Evolutionary conservation across 2,329 filamentous ascomycete genomes (phyloP).

Genomic region (Fusarium luffae): DNA sequence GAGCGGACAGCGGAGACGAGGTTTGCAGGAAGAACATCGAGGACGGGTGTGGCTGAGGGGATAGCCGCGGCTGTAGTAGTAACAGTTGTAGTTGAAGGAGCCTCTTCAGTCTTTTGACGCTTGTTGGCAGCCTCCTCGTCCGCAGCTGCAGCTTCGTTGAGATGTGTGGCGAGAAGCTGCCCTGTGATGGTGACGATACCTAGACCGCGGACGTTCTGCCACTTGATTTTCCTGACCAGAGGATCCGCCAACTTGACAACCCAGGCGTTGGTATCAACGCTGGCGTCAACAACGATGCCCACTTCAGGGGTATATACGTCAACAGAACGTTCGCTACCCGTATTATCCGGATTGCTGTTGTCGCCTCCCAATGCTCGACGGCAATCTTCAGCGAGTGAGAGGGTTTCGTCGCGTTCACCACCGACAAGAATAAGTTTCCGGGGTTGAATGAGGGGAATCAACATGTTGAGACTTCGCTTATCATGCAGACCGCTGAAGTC

Average conservation of each 20-base stretch:
- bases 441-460: slow-evolving; percentile 93
- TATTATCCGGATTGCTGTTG: slow-evolving; percentile 19
- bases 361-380: slow-evolving; percentile 66
- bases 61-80: slow-evolving; percentile 35
- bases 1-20: slow-evolving; percentile 79
- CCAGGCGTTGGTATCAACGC: slow-evolving; percentile 98
- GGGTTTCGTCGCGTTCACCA: slow-evolving; percentile 82
- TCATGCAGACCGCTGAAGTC: slow-evolving; percentile 95
- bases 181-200: slow-evolving; percentile 95
- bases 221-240: slow-evolving; percentile 87
- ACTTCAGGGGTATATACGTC: slow-evolving; percentile 85
- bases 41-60: slow-evolving; percentile 56
- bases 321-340: slow-evolving; percentile 60
- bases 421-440: slow-evolving; percentile 94
- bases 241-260: slow-evolving; percentile 87
- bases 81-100: slow-evolving; percentile 43
- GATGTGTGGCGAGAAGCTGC: slow-evolving; percentile 61
- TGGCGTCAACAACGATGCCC: slow-evolving; percentile 84
- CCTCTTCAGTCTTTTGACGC: slow-evolving; percentile 59
- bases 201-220: slow-evolving; percentile 92
- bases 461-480: slow-evolving; percentile 90
- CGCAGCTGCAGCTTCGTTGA: slow-evolving; percentile 53
- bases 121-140: slow-evolving; percentile 61
- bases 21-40: slow-evolving; percentile 66
- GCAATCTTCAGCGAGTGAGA: slow-evolving; percentile 81